phyloP scores from a whole-genome alignment of 2,329 filamentous ascomycete species.

The Tolypocladium album region DNA sequence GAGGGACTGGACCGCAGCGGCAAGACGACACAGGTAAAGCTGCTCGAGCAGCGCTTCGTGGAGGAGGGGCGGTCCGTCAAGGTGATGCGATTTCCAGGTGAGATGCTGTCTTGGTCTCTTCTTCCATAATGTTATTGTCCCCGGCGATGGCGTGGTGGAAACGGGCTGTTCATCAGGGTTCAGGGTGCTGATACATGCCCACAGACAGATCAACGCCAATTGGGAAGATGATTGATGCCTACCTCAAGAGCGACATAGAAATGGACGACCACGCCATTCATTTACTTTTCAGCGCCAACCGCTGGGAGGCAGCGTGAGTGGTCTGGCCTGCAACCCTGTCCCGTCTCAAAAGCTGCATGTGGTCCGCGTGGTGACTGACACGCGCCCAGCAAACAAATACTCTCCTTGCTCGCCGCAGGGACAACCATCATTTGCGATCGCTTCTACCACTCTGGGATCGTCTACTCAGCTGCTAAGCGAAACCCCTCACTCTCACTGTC shows the following conservation, averaged over 20 bases:
- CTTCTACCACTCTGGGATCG: slow-evolving; percentile 90
- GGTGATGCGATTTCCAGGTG: slow-evolving; percentile 48
- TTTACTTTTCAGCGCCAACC: slow-evolving; percentile 80
- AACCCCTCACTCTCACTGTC: slow-evolving; percentile 57
- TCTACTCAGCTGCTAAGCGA: slow-evolving; percentile 83
- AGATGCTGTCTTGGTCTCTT: slow-evolving; percentile 10
- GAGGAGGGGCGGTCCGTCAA: slow-evolving; percentile 37
- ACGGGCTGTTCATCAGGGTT: not conserved
- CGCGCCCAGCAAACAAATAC: slow-evolving; percentile 35
- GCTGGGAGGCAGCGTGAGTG: slow-evolving; percentile 63
- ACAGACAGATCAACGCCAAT: slow-evolving; percentile 74
- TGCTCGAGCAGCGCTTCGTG: slow-evolving; percentile 46
- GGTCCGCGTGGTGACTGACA: not conserved
- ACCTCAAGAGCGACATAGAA: slow-evolving; percentile 60
- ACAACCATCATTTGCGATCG: slow-evolving; percentile 77
- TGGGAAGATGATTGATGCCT: slow-evolving; percentile 76
- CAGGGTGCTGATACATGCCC: not conserved
- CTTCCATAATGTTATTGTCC: not conserved
- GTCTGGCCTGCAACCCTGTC: not conserved
- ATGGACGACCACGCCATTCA: slow-evolving; percentile 87
- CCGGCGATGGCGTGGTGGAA: no score
- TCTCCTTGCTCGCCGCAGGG: slow-evolving; percentile 47
- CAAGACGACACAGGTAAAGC: slow-evolving; percentile 81
- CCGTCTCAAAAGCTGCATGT: not conserved
- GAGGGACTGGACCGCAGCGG: slow-evolving; percentile 86